Base-by-base conservation (phyloP, 1,139 yeast genomes). In the Yamadazyma mexicana region DNA sequence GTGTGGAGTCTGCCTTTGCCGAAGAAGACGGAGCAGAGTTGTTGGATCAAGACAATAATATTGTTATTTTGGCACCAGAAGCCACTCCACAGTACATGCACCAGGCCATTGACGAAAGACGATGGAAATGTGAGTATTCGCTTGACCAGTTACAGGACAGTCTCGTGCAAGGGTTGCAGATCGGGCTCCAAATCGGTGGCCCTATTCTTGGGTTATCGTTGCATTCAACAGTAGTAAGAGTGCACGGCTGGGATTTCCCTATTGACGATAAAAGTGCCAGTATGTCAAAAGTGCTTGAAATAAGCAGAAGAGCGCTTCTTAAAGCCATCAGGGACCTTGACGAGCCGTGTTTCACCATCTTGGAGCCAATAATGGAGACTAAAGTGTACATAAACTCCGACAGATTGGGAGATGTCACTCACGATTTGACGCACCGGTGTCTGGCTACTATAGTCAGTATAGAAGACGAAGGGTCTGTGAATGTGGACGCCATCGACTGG, bases 291-390 rank as follows among this genome's bases (percentile, higher is more conserved):
- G 46, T 72, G 16, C 49, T 69, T 34, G 66, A 60, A 14, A 54
- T 59, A 2, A 56, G 64, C 7, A 54, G 77, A 42, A 58, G 58
- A 37, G 68, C 61, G 0, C 52, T 68, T 2, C 50, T 62, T 8
- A 69, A 71, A 23, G 71, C 77, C 0, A 55, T 59, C 23, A 51
- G 32, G 27, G 59, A 47, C 27, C 51, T 62, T 5, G 46, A 53
- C 25, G 58, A 51, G 2, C 46, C 63, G n/a, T 79, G 76, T 53
- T 50, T 48, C 33, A 50, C 53, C 7, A 24, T 50, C 9, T 68
- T 91, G 57, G 98, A 92, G 59, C 98, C 98, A 0, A 72, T 86
- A 18, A 91, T 92, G 98, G 71, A 76, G 31, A 83, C 88, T 5
- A 70, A 70, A n/a, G 81, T 92, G 1, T 76, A 74, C 38, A 84